Conservation (phyloP, 305 asterid genomes). For the Fraxinus velutina region DNA sequence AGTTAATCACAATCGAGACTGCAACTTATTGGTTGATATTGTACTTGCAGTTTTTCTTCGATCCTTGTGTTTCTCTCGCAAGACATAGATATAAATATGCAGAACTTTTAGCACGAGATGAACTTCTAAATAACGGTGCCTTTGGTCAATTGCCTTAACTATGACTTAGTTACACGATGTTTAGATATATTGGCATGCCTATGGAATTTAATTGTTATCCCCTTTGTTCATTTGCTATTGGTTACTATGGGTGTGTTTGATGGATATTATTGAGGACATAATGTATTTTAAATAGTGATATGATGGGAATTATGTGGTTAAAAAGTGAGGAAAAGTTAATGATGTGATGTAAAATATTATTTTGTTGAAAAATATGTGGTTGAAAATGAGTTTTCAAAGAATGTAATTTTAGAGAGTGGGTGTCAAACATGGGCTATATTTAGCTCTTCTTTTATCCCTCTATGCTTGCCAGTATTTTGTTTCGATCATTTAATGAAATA, state of each 20-base stretch:
- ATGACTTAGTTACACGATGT: not conserved
- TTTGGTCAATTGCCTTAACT: conserved; percentile 8
- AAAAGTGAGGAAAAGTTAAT: too few relatives aligned
- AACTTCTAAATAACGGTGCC: not conserved
- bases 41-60: not conserved
- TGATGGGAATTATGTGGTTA: too few relatives aligned
- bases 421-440: not conserved
- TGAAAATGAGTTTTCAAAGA: too few relatives aligned
- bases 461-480: conserved; percentile 11
- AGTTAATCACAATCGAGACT: not conserved
- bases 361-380: too few relatives aligned
- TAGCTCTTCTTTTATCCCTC: not conserved
- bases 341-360: too few relatives aligned
- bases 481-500: conserved; percentile 12
- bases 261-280: too few relatives aligned
- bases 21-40: not conserved
- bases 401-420: too few relatives aligned
- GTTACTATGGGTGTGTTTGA: not conserved
- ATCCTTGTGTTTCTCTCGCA: not conserved
- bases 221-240: conserved; percentile 1
- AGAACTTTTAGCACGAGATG: not conserved
- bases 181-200: not conserved
- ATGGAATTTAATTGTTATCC: not conserved
- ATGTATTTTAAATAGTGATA: too few relatives aligned
- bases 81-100: not conserved